Conservation (phyloP, 352 stramenopile species). For the Phytophthora palmivora region DNA sequence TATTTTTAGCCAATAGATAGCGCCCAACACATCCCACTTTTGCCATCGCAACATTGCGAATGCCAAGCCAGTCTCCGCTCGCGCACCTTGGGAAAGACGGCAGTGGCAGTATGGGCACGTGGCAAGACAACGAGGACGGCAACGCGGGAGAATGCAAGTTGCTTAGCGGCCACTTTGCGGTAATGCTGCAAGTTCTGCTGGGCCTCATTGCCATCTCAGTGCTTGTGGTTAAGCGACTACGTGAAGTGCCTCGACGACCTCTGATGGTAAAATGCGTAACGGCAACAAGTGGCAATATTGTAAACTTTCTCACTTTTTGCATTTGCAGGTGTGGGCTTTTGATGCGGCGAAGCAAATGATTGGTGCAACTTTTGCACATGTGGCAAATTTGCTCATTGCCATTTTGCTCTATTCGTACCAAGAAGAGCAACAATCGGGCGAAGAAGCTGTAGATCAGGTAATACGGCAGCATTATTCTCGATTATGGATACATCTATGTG, state of each 20-base stretch:
- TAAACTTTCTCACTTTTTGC: constrained; percentile 6
- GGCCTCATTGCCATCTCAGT: constrained; percentile 87
- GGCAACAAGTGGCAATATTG: constrained; percentile 13
- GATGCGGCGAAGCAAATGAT: constrained; percentile 90
- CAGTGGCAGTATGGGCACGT: constrained; percentile 33
- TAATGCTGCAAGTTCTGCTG: constrained; percentile 76
- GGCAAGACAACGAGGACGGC: constrained; percentile 40
- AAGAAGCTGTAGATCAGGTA: constrained; percentile 64
- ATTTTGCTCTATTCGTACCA: constrained; percentile 85
- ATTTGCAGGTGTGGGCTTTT: constrained; percentile 72
- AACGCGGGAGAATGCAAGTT: constrained; percentile 78
- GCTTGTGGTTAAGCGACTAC: constrained; percentile 76
- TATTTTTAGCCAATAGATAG: constrained; percentile 25
- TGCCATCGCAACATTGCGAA: constrained; percentile 4
- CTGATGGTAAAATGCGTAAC: constrained; percentile 54
- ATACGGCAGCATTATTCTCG: neutral
- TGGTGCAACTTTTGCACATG: constrained; percentile 82
- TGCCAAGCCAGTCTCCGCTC: constrained; percentile 17
- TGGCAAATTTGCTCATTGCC: constrained; percentile 88
- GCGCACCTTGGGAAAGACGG: constrained; percentile 13
- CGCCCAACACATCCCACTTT: constrained; percentile 28
- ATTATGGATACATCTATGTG: constrained; percentile 3
- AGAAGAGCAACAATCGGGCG: constrained; percentile 41
- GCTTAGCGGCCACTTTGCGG: constrained; percentile 80
- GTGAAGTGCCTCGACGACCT: constrained; percentile 77